Conservation (phyloP, 2,329 filamentous ascomycete species). For the Aspergillus calidoustus region DNA sequence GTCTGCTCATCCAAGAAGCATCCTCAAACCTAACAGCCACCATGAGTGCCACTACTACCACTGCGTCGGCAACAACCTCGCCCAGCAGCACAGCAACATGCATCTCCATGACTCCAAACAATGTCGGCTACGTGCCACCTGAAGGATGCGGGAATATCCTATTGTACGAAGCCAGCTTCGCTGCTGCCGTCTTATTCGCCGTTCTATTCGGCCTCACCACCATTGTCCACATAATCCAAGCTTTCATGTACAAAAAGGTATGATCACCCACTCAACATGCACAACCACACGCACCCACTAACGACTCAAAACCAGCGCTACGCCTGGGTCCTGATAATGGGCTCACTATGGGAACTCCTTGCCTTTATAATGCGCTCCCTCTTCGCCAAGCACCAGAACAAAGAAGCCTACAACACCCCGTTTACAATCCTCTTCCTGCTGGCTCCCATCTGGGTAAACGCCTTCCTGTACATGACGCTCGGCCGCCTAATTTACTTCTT, state of each 20-base stretch:
- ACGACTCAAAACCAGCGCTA: conserved; percentile 34
- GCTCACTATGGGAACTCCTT: conserved; percentile 44
- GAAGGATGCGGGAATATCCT: conserved; percentile 41
- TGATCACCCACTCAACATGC: conserved; percentile 7
- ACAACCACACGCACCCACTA: conserved; percentile 3
- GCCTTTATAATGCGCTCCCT: conserved; percentile 48
- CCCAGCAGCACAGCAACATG: conserved; percentile 21
- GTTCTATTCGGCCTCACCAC: conserved; percentile 38
- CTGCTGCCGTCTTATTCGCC: conserved; percentile 39
- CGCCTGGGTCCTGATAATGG: conserved; percentile 52
- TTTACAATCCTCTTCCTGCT: conserved; percentile 52
- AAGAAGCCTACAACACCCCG: conserved; percentile 32
- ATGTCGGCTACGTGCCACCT: conserved; percentile 44
- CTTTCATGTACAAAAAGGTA: conserved; percentile 36
- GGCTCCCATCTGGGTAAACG: conserved; percentile 50
- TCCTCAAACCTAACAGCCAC: background rate
- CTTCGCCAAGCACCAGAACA: conserved; percentile 47
- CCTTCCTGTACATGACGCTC: conserved; percentile 50
- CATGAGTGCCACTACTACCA: conserved; percentile 17
- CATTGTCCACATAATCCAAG: conserved; percentile 38
- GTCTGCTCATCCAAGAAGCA: background rate
- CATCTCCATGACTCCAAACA: conserved; percentile 33
- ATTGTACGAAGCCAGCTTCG: conserved; percentile 36
- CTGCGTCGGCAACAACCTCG: background rate
- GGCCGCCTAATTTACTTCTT: conserved; percentile 49